Evolutionary conservation across 1,139 yeast genomes (phyloP).

Genomic region (Nakaseomyces bracarensis): DNA sequence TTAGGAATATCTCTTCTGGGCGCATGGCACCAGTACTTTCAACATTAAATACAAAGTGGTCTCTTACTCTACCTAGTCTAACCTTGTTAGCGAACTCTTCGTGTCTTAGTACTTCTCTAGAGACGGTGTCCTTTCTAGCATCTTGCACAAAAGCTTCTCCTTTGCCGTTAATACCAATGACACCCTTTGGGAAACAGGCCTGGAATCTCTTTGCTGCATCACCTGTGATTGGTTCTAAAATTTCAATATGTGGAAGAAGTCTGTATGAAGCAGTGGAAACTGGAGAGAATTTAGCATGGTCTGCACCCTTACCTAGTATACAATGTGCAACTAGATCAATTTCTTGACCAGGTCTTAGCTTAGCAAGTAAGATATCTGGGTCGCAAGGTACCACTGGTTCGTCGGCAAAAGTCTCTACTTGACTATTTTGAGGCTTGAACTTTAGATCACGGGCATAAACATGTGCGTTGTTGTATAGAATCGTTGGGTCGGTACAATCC

Average conservation of each 20-base stretch:
- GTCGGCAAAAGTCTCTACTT: constrained; percentile 57
- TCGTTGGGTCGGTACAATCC: constrained; percentile 72
- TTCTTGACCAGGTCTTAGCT: constrained; percentile 95
- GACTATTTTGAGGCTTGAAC: constrained; percentile 89
- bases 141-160: constrained; percentile 78
- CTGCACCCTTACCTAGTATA: constrained; percentile 82
- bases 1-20: constrained; percentile 90
- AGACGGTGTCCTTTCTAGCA: constrained; percentile 90
- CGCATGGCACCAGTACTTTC: constrained; percentile 96
- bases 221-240: constrained; percentile 66
- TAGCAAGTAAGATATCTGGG: constrained; percentile 84
- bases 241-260: constrained; percentile 83
- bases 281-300: constrained; percentile 96
- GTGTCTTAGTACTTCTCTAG: constrained; percentile 91
- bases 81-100: constrained; percentile 85
- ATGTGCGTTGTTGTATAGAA: constrained; percentile 71
- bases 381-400: constrained; percentile 71
- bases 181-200: constrained; percentile 89
- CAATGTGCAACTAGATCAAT: constrained; percentile 86
- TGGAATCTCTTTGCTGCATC: constrained; percentile 71
- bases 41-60: constrained; percentile 86
- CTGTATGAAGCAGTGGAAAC: constrained; percentile 97
- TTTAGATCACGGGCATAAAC: constrained; percentile 84
- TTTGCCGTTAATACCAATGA: constrained; percentile 59
- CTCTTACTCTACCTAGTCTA: constrained; percentile 81